phyloP scores from a whole-genome alignment of 2,329 filamentous ascomycete genomes.

The Aspergillus floridensis region DNA sequence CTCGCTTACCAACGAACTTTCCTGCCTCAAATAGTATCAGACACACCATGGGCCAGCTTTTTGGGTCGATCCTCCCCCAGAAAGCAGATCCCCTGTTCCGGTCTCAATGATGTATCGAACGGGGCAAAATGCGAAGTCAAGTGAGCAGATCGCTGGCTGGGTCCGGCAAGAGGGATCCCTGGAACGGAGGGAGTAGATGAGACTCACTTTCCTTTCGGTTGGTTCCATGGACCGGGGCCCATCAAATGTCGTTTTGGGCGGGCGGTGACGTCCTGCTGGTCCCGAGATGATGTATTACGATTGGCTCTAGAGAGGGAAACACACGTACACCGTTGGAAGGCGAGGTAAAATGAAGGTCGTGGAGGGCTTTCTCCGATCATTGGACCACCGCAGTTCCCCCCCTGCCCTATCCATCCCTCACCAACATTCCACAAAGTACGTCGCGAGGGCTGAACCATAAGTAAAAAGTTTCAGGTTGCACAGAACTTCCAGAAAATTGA shows the following conservation, averaged over 20 bases:
- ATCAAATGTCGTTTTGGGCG: neutral
- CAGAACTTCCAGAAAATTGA: slow-evolving; percentile 3
- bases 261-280: slow-evolving; percentile 9
- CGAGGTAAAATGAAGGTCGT: neutral
- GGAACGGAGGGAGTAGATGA: slow-evolving; percentile 15
- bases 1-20: slow-evolving; percentile 3
- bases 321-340: neutral
- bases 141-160: slow-evolving; percentile 10
- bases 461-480: neutral
- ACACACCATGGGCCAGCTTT: neutral
- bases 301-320: slow-evolving; percentile 1
- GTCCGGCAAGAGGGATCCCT: slow-evolving; percentile 13
- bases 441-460: neutral
- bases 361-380: neutral
- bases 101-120: slow-evolving; percentile 1
- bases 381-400: neutral
- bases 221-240: neutral
- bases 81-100: neutral
- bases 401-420: neutral
- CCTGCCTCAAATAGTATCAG: neutral
- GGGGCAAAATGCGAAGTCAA: slow-evolving; percentile 9
- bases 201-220: neutral
- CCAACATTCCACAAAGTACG: neutral
- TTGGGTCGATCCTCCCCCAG: neutral
- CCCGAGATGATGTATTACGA: neutral